Evolutionary conservation across 2,329 filamentous ascomycete species (phyloP).

Genomic region (Cephalotrichum gorgonifer): DNA sequence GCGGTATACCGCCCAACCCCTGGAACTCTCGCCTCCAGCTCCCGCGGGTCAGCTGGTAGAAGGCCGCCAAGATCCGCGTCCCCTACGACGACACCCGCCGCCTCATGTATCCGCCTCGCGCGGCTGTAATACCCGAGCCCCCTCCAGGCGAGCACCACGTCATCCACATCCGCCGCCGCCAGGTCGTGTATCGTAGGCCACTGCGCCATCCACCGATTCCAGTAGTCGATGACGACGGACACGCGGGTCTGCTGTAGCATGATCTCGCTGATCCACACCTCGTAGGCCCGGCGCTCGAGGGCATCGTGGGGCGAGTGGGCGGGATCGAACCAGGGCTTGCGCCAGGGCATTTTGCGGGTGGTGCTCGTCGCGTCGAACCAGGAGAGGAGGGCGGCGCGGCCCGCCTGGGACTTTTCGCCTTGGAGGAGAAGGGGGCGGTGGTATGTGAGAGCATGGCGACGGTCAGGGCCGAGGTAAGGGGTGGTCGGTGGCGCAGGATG

Average conservation of each 20-base stretch:
- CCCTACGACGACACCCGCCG: conserved; percentile 37
- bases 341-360: conserved; percentile 46
- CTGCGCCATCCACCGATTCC: conserved; percentile 48
- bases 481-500: neutral
- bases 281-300: conserved; percentile 47
- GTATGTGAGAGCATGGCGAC: conserved; percentile 29
- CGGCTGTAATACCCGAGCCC: conserved; percentile 56
- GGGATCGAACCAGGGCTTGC: conserved; percentile 45
- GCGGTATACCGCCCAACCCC: conserved; percentile 55
- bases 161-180: conserved; percentile 39
- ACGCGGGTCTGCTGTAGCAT: conserved; percentile 60
- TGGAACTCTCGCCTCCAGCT: conserved; percentile 39
- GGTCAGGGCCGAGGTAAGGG: neutral
- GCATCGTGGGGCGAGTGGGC: conserved; percentile 12
- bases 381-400: conserved; percentile 28
- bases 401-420: conserved; percentile 15
- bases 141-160: conserved; percentile 48
- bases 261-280: conserved; percentile 58
- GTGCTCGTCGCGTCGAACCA: conserved; percentile 41
- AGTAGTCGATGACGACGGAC: conserved; percentile 51
- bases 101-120: conserved; percentile 49
- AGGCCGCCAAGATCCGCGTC: conserved; percentile 32
- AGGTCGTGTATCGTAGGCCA: conserved; percentile 51
- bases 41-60: conserved; percentile 34
- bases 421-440: conserved; percentile 39